Evolutionary conservation across 495 filamentous ascomycete species (phyloP), one percentile per base, ranked within the genome.

Genomic region (Aspergillus biplanus): DNA sequence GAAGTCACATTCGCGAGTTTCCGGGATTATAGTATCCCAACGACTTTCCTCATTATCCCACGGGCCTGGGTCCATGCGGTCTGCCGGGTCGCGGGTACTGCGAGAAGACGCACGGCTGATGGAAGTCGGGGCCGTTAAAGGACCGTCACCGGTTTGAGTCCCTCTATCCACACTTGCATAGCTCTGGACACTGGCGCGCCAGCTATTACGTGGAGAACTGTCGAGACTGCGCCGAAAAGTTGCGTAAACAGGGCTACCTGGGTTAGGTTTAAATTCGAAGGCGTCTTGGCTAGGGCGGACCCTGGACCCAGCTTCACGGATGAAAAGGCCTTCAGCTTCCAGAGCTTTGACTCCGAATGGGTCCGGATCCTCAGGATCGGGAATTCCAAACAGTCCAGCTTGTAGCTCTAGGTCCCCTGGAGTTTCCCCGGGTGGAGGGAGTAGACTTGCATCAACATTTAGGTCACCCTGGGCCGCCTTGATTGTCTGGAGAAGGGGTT

Each of bases 281-380:
- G 86, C 83, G 21, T 89, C 90, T 73, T 84, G 88, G 34, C 81
- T 83, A 16, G 92, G 90, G 42, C 91, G 81, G 56, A 68, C 71
- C 48, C 84, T 84, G 3, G 90, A 89, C 18, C 91, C 92, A 15
- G 92, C 92, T 79, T 96, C 93, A 49, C 90, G 83, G 66, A 97
- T 93, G 67, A 92, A 89, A 52, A 97, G 80, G 8, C 93, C 93
- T 67, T 90, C 88, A 66, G 90, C 87, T 74, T 95, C 90, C 44
- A 97, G 76, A 33, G 93, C 92, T 33, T 90, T 85, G 21, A 97
- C 90, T 18, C 93, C 93, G 69, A 89, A 97, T 13, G 93, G 93
- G 72, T 97, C 93, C 33, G 93, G 92, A 49, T 92, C 89, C 46
- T 85, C 82, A 4, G 78, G 72, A 48, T 88, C 87, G 4, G 92